Percentiles rank a stretch among this genome's conserved stretches.
Conservation (phyloP, 163 green algal species). For the Chlamydomonas reinhardtii region DNA sequence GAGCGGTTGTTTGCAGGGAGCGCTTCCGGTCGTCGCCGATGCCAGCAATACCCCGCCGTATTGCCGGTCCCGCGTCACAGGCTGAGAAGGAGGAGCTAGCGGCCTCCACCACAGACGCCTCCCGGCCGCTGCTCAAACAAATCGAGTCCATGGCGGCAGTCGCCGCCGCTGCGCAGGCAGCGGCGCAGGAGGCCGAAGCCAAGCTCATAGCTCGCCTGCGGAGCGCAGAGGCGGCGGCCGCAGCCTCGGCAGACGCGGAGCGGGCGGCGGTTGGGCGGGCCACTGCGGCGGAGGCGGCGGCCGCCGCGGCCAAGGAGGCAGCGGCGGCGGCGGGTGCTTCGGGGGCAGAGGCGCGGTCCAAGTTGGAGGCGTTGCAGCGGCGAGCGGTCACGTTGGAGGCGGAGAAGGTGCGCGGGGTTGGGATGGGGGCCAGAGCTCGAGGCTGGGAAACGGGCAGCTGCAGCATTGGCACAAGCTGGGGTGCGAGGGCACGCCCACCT, state of each 20-base stretch:
- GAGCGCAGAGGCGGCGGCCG: slow-evolving; percentile 53
- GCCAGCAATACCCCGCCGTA: too few relatives aligned
- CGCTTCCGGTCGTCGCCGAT: too few relatives aligned
- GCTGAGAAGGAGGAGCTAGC: slow-evolving; percentile 55
- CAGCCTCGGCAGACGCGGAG: slow-evolving; percentile 51
- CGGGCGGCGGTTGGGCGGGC: slow-evolving; percentile 46
- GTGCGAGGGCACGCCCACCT: too few relatives aligned
- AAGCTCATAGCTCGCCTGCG: slow-evolving; percentile 57
- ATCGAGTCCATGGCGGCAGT: slow-evolving; percentile 78
- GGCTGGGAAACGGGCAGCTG: too few relatives aligned
- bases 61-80: too few relatives aligned
- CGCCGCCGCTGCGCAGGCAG: slow-evolving; percentile 48
- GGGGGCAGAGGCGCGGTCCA: slow-evolving; percentile 38
- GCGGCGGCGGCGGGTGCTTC: slow-evolving; percentile 25
- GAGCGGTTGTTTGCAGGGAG: too few relatives aligned
- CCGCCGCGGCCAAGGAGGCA: slow-evolving; percentile 52
- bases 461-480: too few relatives aligned
- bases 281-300: slow-evolving; percentile 52
- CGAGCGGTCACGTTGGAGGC: slow-evolving; percentile 52
- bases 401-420: slow-evolving; percentile 38
- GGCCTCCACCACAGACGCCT: slow-evolving; percentile 37
- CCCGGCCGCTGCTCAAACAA: slow-evolving; percentile 62
- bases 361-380: slow-evolving; percentile 50
- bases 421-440: too few relatives aligned
- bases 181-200: slow-evolving; percentile 65